Conservation (phyloP, 768 basidiomycete species). For the Amanita fuliginea region DNA sequence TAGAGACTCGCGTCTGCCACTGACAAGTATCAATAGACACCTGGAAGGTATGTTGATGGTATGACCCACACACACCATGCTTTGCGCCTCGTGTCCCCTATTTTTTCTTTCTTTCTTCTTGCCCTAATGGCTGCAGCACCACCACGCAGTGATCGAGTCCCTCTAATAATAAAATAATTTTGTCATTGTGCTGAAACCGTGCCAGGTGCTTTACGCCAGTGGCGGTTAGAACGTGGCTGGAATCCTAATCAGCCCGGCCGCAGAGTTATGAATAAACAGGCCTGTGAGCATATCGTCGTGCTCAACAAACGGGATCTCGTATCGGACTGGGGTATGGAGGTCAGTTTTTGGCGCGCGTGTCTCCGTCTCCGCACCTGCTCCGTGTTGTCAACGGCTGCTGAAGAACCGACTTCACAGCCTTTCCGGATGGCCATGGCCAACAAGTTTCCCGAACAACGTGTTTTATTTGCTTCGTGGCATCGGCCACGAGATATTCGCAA, state of each 20-base stretch:
- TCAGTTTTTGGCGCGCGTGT: slow-evolving; percentile 23
- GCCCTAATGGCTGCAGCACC: background rate
- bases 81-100: background rate
- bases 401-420: slow-evolving; percentile 32
- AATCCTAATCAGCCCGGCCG: slow-evolving; percentile 29
- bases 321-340: slow-evolving; percentile 80
- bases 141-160: background rate
- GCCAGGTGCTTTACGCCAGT: slow-evolving; percentile 55
- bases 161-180: background rate
- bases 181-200: background rate
- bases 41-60: slow-evolving; percentile 58
- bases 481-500: slow-evolving; percentile 50
- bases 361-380: background rate
- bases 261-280: slow-evolving; percentile 26
- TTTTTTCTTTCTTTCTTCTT: no score
- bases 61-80: no score
- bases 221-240: slow-evolving; percentile 60
- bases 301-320: slow-evolving; percentile 92
- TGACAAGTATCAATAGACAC: slow-evolving; percentile 87
- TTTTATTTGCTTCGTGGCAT: slow-evolving; percentile 67
- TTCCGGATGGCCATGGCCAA: slow-evolving; percentile 62
- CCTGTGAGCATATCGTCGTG: slow-evolving; percentile 82
- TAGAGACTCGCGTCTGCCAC: slow-evolving; percentile 83
- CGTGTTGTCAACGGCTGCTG: background rate
- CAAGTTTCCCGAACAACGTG: slow-evolving; percentile 59